Conservation (phyloP, 306 rosid species). For the Malus fusca region DNA sequence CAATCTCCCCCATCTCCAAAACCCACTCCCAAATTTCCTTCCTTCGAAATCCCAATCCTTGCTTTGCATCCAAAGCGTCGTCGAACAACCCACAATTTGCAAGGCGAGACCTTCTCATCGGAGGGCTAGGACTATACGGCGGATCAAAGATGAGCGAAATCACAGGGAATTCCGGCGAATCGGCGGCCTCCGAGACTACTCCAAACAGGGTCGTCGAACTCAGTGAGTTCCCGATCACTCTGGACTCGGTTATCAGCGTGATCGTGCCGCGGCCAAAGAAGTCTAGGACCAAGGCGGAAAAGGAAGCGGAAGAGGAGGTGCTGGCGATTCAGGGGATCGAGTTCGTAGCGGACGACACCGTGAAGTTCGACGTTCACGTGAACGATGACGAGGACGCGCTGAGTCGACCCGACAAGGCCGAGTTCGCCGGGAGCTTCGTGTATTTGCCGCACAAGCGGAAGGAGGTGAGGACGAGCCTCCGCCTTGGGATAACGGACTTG, state of each 20-base stretch:
- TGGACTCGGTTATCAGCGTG: conserved; percentile 5
- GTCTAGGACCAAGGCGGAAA: conserved; percentile 35
- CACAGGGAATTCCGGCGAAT: neutral
- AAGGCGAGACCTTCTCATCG: neutral
- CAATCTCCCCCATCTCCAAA: neutral
- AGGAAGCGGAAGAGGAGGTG: conserved; percentile 48
- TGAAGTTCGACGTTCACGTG: conserved; percentile 22
- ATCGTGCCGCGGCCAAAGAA: conserved; percentile 3
- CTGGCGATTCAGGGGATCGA: conserved; percentile 34
- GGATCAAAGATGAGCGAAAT: conserved; percentile 7
- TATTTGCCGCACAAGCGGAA: conserved; percentile 1
- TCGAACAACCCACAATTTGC: neutral
- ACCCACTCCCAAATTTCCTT: neutral
- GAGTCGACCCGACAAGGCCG: conserved; percentile 10
- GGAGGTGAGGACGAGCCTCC: neutral
- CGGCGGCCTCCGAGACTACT: neutral
- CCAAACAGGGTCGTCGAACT: conserved; percentile 1
- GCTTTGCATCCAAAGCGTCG: neutral
- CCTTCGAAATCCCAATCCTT: neutral
- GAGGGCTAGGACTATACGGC: neutral
- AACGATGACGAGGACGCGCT: conserved; percentile 14
- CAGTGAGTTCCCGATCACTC: conserved; percentile 3
- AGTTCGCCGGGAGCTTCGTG: conserved; percentile 16
- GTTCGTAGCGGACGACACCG: neutral
- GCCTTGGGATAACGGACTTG: conserved; percentile 16